Evolutionary conservation across 2,329 filamentous ascomycete species (phyloP), one percentile per base, ranked within the genome.

Genomic region (Fusarium oxysporum): DNA sequence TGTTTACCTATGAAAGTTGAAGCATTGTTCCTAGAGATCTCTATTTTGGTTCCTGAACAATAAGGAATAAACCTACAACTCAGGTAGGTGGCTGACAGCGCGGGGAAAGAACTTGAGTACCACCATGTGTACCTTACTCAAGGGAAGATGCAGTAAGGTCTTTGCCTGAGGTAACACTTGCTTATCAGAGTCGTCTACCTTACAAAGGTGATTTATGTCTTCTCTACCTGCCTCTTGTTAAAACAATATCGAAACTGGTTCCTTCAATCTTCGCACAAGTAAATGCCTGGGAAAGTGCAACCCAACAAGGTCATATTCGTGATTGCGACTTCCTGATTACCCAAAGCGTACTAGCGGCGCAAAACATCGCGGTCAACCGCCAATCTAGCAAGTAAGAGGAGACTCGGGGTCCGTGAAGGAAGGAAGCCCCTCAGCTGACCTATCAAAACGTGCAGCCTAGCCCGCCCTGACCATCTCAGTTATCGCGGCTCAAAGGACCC

Each of bases 401-500:
- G 68, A 66, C 70, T 75, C 62, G 68, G 51, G 60, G 54, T 72
- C 40, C 41, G 53, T 62, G 61, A 64, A 53, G 53, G 68, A 73
- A 75, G 67, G 67, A 45, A 60, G 50, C 64, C 65, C 67, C 48
- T 33, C 41, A 40, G 14, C 41, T 23, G 58, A 23, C 77, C 77
- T 78, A 78, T 78, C 68, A 78, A 58, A 65, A 50, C 48, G 59
- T 66, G 59, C 67, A 74, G 57, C 63, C 67, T 65, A 51, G 61
- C 73, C 68, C 72, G 62, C 72, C 58, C 61, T 62, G 67, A 65
- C 76, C 76, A 70, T 75, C 73, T 67, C 72, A 72, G 72, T 70
- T 66, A 78, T 78, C 77, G 75, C 77, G 77, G 77, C 72, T 75
- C 73, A 73, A 74, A 76, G 74, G 70, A 61, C 74, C 70, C 66